Evolutionary conservation across 1,284 basidiomycete genomes (phyloP), one percentile per base, ranked within the genome.

Genomic region (Salmacisia buchloeana): DNA sequence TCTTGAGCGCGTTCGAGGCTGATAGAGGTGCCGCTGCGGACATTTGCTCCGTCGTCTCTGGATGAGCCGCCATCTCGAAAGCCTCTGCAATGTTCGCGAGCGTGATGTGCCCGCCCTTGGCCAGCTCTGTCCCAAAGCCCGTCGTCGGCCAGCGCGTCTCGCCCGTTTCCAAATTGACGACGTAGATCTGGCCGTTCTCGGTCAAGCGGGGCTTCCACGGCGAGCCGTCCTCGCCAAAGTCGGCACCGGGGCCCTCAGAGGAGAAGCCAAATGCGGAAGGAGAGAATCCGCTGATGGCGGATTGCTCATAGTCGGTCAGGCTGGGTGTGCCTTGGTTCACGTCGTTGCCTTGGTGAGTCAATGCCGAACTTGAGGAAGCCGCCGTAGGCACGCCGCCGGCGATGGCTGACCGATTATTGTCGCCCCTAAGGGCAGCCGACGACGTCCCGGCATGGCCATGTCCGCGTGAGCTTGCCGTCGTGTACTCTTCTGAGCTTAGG

Each of bases 401-500:
- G n/a, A n/a, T n/a, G n/a, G n/a, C n/a, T n/a, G n/a, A n/a, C n/a
- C n/a, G n/a, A n/a, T n/a, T n/a, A n/a, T n/a, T n/a, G n/a, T n/a
- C n/a, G n/a, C n/a, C n/a, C n/a, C n/a, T n/a, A n/a, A n/a, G n/a
- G n/a, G n/a, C n/a, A n/a, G 36, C 36, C 36, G 36, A 38, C 36
- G 36, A 9, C 18, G 25, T 31, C 25, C n/a, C n/a, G n/a, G n/a
- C n/a, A n/a, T n/a, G n/a, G 15, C 46, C 29, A 27, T 52, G 46
- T 27, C 46, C 46, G 25, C 46, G 46, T 25, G 46, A 52, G 25
- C 46, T 52, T 21, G 46, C 46, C 23, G 46, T 52, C 23, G 46
- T 52, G 46, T 52, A 52, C 23, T 31, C 46, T 52, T 52, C 46
- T 52, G 46, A 52, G 46, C 46, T 52, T 2, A 52, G 46, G 46